phyloP scores from a whole-genome alignment of 208 protist genomes.

The Acanthamoeba healyi region DNA sequence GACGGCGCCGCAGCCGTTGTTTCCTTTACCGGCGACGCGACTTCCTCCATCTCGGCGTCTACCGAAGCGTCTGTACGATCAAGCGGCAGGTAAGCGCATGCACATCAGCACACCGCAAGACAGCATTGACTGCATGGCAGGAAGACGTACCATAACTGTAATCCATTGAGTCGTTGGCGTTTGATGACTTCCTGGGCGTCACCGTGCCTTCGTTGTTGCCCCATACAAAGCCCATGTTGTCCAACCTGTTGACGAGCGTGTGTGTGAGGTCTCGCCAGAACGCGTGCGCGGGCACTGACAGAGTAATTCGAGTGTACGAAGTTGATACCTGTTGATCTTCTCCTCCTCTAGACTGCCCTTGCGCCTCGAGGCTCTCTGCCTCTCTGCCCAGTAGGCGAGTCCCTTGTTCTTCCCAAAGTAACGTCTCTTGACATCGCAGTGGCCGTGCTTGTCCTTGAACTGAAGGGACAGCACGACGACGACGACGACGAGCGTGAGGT shows the following conservation, averaged over 20 bases:
- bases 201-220: neutral
- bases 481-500: neutral
- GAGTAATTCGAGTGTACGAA: neutral
- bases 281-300: neutral
- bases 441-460: conserved; percentile 48
- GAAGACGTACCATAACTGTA: conserved; percentile 5
- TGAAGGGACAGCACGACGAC: neutral
- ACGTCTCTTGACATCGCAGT: conserved; percentile 44
- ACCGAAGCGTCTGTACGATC: neutral
- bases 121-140: no score
- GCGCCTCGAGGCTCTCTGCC: conserved; percentile 16
- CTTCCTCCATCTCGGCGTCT: neutral
- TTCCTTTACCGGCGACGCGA: neutral
- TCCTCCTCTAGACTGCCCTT: conserved; percentile 30
- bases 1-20: neutral
- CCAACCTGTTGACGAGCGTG: neutral
- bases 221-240: conserved; percentile 43
- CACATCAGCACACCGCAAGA: neutral
- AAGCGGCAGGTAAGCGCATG: no score
- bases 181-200: conserved; percentile 1
- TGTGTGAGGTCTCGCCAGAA: no score
- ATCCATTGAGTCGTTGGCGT: conserved; percentile 14
- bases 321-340: neutral
- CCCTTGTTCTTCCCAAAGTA: conserved; percentile 58
- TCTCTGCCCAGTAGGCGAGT: conserved; percentile 1